Base-by-base conservation (phyloP, 2,329 filamentous ascomycete species). In the Penicillium sp. region DNA sequence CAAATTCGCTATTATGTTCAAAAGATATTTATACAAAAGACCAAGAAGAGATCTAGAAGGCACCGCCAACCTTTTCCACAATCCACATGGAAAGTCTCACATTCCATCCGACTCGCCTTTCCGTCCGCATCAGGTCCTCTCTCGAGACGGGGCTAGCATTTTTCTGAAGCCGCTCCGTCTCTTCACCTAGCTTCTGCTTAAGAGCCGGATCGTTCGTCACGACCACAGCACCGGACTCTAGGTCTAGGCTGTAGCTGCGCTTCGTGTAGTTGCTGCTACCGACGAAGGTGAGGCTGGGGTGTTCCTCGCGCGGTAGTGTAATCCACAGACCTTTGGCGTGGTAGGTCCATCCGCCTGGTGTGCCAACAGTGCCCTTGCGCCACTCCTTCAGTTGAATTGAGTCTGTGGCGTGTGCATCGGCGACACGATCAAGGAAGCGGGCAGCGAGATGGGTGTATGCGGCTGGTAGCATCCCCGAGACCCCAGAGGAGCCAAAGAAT, bases 261-360 rank as follows among this genome's bases (percentile, higher is more conserved):
- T 94, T 92, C 0, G 94, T 99, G 74, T 97, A 99, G 70, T 99
- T 99, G 10, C 89, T 94, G 69, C 90, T 95, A 1, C 94, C 94
- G 0, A 99, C 84, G 17, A 97, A 80, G 31, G 87, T 95, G 53
- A 97, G 80, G 45, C 88, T 87, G 0, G 91, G 91, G 37, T 86
- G 77, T 35, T 79, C 73, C 44, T 88, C 83, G 2, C 80, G 78
- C 36, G 69, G 76, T 37, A 77, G 79, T 0, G 89, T 90, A 26
- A 97, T 81, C 93, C 93, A 97, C 2, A 97, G 80, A 0, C 94
- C 94, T 75, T 99, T 99, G 45, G 94, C 94, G 67, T 99, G 94
- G 73, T 99, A 99, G 0, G 93, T 97, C 94, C 95, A 99, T 0
- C 91, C 93, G 1, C 80, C 90, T 0, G 89, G 86, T 65, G 91